A percentile compares a stretch with the other conserved stretches of the same genome.
These are phyloP conservation scores for Leccinum longicurvipes DNA, from an alignment of 768 basidiomycete species.

Conservation along the genomic window DNA sequence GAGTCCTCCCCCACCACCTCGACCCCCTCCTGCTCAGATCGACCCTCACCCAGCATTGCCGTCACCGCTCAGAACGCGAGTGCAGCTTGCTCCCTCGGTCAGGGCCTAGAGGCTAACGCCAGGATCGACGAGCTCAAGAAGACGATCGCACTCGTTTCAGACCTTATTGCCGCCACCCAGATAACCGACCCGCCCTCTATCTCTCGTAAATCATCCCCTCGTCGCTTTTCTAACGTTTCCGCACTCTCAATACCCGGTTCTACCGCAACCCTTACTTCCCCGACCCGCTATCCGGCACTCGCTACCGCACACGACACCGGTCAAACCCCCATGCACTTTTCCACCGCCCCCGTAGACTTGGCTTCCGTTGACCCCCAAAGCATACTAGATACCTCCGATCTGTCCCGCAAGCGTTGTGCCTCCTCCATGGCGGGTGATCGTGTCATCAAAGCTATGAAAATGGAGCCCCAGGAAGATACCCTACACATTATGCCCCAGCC, in stretches of 20 bases:
- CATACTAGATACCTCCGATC: constrained; percentile 35
- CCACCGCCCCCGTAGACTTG: constrained; percentile 13
- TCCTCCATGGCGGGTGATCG: constrained; percentile 46
- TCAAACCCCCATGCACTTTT: constrained; percentile 21
- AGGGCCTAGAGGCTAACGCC: constrained; percentile 44
- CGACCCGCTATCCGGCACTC: constrained; percentile 18
- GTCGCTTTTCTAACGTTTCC: constrained; percentile 17
- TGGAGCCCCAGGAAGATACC: constrained; percentile 45
- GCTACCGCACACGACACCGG: constrained; percentile 24
- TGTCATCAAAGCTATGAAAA: constrained; percentile 45
- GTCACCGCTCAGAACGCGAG: constrained; percentile 58
- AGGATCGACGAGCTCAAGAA: constrained; percentile 56
- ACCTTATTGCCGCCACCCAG: constrained; percentile 48
- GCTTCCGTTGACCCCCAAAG: constrained; percentile 21
- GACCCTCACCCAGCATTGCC: constrained; percentile 46
- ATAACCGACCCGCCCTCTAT: constrained; percentile 32
- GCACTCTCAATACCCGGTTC: constrained; percentile 35
- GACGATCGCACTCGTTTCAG: constrained; percentile 50
- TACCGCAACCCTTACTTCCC: constrained; percentile 33
- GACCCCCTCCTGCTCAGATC: constrained; percentile 19
- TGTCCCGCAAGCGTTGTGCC: constrained; percentile 50
- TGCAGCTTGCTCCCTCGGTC: constrained; percentile 45
- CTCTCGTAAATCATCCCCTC: constrained; percentile 32
- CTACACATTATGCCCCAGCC: constrained; percentile 26
- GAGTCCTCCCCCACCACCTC: constrained; percentile 4